Base-by-base conservation (phyloP, 306 rosid species). In the Cajanus cajan region DNA sequence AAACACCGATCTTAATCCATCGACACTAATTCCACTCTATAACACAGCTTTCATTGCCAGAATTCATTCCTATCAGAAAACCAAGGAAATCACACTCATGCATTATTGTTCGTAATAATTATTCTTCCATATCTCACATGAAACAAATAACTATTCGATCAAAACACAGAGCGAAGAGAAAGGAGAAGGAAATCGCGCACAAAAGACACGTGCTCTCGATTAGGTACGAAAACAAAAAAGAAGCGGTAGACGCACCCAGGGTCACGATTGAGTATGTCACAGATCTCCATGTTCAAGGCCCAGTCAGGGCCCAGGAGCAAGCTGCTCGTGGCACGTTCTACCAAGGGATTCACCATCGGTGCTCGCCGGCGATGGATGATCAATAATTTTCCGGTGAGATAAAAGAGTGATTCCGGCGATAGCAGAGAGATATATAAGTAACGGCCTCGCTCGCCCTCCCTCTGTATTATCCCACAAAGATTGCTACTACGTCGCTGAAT, bases 271-370 rank as follows among this genome's bases (percentile, higher is more conserved):
- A 94, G 91, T 73, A 90, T 82, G 81, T 96, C 98, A 80, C 99
- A 96, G 92, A 96, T 96, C 93, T 96, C 99, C 77, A 96, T 78
- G 86, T 96, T 96, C 98, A 89, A 89, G 58, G 98, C 98, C 99
- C 99, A 96, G 82, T 96, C 99, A 80, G 99, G 99, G 71, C 99
- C 99, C 70, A 96, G 85, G 65, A 96, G 96, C 96, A 89, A 82
- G 86, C 89, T 96, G 89, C 89, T 93, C 61, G 98, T 90, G 80
- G 98, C 99, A 78, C 98, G 94, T 58, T 89, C 99, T 77, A 93
- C 99, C 89, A 91, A 82, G n/a, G 94, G 77, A 80, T 89, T 90
- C 91, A 90, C 99, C 99, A 96, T 96, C 78, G 45, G 79, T 16
- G 57, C 61, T 82, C 78, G 18, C 62, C 89, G 34, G 62, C n/a